Conservation (phyloP, 192 early-diverging fungal genomes). For the Gigaspora rosea region DNA sequence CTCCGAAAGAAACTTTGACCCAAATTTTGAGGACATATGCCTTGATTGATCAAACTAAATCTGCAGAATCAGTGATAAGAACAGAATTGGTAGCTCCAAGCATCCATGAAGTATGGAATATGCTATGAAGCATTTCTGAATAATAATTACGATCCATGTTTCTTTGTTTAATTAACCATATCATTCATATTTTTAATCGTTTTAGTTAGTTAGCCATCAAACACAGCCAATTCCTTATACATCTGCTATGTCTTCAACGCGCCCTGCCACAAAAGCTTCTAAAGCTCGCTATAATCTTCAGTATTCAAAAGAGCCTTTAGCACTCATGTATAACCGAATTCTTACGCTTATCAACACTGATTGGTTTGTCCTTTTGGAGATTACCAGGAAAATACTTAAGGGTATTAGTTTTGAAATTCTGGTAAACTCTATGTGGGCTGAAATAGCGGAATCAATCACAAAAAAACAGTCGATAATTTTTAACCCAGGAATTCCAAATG, state of each 20-base stretch:
- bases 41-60: slow-evolving; percentile 65
- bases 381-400: slow-evolving; percentile 56
- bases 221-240: slow-evolving; percentile 17
- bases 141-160: background rate
- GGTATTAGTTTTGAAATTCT: slow-evolving; percentile 66
- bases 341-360: slow-evolving; percentile 52
- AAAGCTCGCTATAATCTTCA: background rate
- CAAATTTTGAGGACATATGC: slow-evolving; percentile 77
- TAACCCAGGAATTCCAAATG: slow-evolving; percentile 64
- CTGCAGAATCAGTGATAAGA: slow-evolving; percentile 66
- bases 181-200: background rate
- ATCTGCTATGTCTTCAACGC: background rate
- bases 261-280: slow-evolving; percentile 9
- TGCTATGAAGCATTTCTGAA: no score
- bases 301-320: slow-evolving; percentile 42
- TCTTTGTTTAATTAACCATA: background rate
- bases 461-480: slow-evolving; percentile 56
- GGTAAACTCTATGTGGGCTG: slow-evolving; percentile 62
- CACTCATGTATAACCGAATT: slow-evolving; percentile 59
- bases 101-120: slow-evolving; percentile 49
- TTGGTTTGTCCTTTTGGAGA: slow-evolving; percentile 55
- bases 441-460: slow-evolving; percentile 50
- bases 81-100: slow-evolving; percentile 57
- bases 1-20: slow-evolving; percentile 52
- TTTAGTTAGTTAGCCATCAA: slow-evolving; percentile 23